Evolutionary conservation across 345 rosid species (phyloP).

Genomic region (Mangifera indica): DNA sequence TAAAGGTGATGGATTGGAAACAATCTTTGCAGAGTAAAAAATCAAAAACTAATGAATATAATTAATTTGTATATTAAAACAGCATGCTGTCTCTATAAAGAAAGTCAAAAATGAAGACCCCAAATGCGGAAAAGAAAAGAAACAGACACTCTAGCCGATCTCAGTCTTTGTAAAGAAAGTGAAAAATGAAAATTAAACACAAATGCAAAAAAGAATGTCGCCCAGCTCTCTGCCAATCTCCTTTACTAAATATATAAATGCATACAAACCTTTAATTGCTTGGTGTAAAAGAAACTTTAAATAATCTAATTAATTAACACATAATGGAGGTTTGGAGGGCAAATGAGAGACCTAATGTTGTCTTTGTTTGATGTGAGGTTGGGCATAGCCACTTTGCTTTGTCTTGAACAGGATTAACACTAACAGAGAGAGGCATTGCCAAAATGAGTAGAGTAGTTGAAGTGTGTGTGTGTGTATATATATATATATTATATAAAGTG

Average conservation of each 20-base stretch:
- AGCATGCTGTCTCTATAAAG: too few relatives aligned
- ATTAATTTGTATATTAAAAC: too few relatives aligned
- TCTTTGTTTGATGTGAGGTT: conserved; percentile 7
- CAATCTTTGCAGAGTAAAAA: too few relatives aligned
- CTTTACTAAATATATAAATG: neutral
- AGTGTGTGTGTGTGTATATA: too few relatives aligned
- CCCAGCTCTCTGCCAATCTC: conserved; percentile 31
- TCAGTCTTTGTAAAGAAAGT: conserved; percentile 16
- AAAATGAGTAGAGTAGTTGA: neutral
- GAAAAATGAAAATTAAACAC: neutral
- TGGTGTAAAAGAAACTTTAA: too few relatives aligned
- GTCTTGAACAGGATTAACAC: neutral
- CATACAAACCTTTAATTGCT: too few relatives aligned
- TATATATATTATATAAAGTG: too few relatives aligned
- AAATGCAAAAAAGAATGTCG: conserved; percentile 17
- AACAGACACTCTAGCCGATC: too few relatives aligned
- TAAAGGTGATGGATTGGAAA: too few relatives aligned
- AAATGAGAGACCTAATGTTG: conserved; percentile 6
- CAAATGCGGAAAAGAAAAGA: too few relatives aligned
- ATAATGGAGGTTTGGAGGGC: conserved; percentile 27
- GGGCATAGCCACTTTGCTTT: conserved; percentile 8
- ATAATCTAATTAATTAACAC: neutral
- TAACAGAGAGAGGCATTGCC: neutral
- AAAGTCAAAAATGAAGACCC: too few relatives aligned
- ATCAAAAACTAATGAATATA: too few relatives aligned